Evolutionary conservation across 1,139 yeast species (phyloP).

Genomic region (Blastobotrys raffinosifermentans): DNA sequence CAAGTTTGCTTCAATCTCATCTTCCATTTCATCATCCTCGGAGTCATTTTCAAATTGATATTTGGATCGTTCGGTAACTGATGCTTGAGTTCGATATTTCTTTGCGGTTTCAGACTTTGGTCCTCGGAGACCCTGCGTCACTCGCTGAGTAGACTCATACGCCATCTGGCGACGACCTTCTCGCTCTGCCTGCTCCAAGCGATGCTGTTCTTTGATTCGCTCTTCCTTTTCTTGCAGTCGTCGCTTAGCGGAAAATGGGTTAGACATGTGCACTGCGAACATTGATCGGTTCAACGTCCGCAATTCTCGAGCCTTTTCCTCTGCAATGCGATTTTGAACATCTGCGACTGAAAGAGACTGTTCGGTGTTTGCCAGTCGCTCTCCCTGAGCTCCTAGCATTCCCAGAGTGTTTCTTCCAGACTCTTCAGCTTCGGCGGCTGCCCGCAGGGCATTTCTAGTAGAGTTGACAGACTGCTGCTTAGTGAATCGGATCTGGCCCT

Average conservation of each 20-base stretch:
- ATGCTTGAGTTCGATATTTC: slow-evolving; percentile 32
- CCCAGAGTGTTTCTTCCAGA: slow-evolving; percentile 88
- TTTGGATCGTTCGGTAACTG: slow-evolving; percentile 35
- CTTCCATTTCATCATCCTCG: slow-evolving; percentile 57
- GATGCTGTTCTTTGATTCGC: slow-evolving; percentile 57
- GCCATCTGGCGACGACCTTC: slow-evolving; percentile 42
- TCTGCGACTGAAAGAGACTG: slow-evolving; percentile 69
- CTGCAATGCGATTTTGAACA: slow-evolving; percentile 78
- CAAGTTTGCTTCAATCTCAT: slow-evolving; percentile 50
- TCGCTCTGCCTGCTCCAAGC: slow-evolving; percentile 43
- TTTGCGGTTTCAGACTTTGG: slow-evolving; percentile 34
- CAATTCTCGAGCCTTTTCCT: slow-evolving; percentile 75
- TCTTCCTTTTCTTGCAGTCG: slow-evolving; percentile 73
- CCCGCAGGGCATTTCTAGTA: slow-evolving; percentile 76
- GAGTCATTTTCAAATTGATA: slow-evolving; percentile 56
- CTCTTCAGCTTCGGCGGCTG: slow-evolving; percentile 90
- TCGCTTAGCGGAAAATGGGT: slow-evolving; percentile 83
- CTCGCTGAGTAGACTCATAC: slow-evolving; percentile 45
- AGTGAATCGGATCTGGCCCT: slow-evolving; percentile 75
- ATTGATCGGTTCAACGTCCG: slow-evolving; percentile 75
- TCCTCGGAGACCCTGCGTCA: slow-evolving; percentile 38
- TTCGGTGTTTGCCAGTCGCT: slow-evolving; percentile 73
- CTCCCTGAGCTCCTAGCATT: slow-evolving; percentile 88
- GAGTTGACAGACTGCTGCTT: slow-evolving; percentile 84
- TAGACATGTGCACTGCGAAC: slow-evolving; percentile 71